These are phyloP conservation scores for Leishmania lainsoni DNA, from an alignment of 208 protist genomes.

Conservation along the genomic window DNA sequence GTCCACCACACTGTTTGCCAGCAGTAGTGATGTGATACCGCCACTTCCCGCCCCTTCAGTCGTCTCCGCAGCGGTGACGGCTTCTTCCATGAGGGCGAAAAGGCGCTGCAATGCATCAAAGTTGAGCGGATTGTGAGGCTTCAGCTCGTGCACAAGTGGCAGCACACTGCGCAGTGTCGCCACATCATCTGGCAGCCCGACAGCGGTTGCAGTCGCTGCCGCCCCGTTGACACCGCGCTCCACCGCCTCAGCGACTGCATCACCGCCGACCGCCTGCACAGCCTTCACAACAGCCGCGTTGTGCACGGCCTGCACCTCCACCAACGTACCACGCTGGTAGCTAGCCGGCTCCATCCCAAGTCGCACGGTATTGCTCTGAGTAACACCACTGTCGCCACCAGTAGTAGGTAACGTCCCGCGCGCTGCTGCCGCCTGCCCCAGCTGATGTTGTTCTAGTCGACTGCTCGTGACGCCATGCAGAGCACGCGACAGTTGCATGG, in stretches of 20 bases:
- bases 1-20: conserved; percentile 49
- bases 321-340: conserved; percentile 8
- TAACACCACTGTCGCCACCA: background rate
- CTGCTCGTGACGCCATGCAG: conserved; percentile 73
- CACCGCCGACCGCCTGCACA: background rate
- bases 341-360: conserved; percentile 26
- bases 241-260: background rate
- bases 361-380: conserved; percentile 5
- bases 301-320: conserved; percentile 18
- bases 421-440: conserved; percentile 7
- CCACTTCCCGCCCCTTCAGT: background rate
- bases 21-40: conserved; percentile 28
- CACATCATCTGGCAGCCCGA: conserved; percentile 60
- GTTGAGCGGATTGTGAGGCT: conserved; percentile 52
- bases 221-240: conserved; percentile 27
- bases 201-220: conserved; percentile 31
- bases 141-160: conserved; percentile 47
- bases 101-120: conserved; percentile 71
- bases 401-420: conserved; percentile 1
- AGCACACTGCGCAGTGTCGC: conserved; percentile 41
- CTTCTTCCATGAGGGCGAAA: conserved; percentile 38
- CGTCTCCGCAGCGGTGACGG: background rate
- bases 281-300: conserved; percentile 12
- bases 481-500: conserved; percentile 56
- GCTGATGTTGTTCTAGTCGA: conserved; percentile 33